Base-by-base conservation (phyloP, 78 protist genomes). In the Dictyostelium purpureum region DNA sequence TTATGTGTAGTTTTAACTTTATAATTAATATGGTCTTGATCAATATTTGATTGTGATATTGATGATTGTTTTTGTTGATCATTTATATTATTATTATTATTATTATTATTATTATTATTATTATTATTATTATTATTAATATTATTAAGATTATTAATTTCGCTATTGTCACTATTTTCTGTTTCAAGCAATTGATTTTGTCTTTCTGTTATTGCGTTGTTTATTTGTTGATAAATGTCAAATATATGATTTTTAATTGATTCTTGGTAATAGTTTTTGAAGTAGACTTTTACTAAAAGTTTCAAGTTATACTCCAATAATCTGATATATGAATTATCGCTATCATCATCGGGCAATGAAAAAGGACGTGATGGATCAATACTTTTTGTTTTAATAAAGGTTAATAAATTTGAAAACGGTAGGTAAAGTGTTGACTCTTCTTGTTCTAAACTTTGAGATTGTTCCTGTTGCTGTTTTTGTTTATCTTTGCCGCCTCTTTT, bases 261-360 rank as follows among this genome's bases (percentile, higher is more conserved):
- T 12, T 75, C 81, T 42, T 51, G 81, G 21, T 35, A 49, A 11
- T 47, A 28, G 43, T n/a, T 7, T 24, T 56, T 57, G 51, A 37
- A 33, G 16, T 61, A 12, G 3, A 85, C 73, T 45, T 73, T 85
- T 24, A 65, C 35, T 3, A 73, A 24, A 31, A 85, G 26, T n/a
- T 59, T 70, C 9, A 59, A 47, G 45, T 85, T 85, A 33, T 85
- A 73, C 0, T 35, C 70, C 18, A 85, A 31, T 2, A 85, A 74
- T 26, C 92, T 40, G 2, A 73, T 43, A 33, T 73, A 73, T 16
- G 59, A 85, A 21, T 73, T 43, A 45, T 85, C 80, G 37, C 52
- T 74, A 21, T 85, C 92, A 33, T 45, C 70, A 28, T 43, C 67
- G 4, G 80, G 92, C 33, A 85, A 57, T 33, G 92, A 54, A 14